Base-by-base conservation (phyloP, 2,329 filamentous ascomycete species). In the Ascochyta pisi region DNA sequence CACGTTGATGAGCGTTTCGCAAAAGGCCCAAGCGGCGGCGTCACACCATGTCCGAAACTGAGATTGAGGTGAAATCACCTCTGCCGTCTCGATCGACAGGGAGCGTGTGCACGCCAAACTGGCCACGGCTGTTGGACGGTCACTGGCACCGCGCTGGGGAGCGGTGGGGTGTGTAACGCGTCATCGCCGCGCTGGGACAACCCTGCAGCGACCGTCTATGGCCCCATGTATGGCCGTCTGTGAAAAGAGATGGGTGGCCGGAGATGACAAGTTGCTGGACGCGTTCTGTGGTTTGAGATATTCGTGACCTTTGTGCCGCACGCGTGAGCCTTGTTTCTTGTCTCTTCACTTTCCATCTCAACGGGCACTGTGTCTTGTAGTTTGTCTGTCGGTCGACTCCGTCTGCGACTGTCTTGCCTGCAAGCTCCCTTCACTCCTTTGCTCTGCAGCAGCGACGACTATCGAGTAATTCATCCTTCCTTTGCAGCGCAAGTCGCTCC, bases 1-100 rank as follows among this genome's bases (percentile, higher is more conserved):
- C 43, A 40, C 16, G 42, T 56, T 47, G 38, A 51, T 51, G 42
- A 56, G 37, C 27, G 53, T 56, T 56, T 56, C 47, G 47, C 27
- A 56, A 47, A 48, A 50, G 53, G 47, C 37, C 47, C 47, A 47
- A 46, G 53, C 47, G n/a, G 12, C 12, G 31, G 8, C 48, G 53
- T 56, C 53, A 43, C 53, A 56, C 53, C 53, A 56, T 38, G 15
- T 37, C 23, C 53, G 53, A 56, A 51, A 48, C 53, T 27, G 37
- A 19, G 33, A 24, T 31, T 43, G 37, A 43, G 37, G 42, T 47
- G 43, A 15, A 42, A 47, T 41, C 41, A 46, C 6, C 8, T 26
- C 40, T 6, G 24, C 39, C 33, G 39, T 43, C 51, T 41, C n/a
- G 34, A 50, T 49, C 52, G 52, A 22, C 52, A 54, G 39, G 45